A percentile compares a stretch with the other conserved stretches of the same genome.
phyloP scores from a whole-genome alignment of 2,329 filamentous ascomycete species.

The Fusarium subglutinans region DNA sequence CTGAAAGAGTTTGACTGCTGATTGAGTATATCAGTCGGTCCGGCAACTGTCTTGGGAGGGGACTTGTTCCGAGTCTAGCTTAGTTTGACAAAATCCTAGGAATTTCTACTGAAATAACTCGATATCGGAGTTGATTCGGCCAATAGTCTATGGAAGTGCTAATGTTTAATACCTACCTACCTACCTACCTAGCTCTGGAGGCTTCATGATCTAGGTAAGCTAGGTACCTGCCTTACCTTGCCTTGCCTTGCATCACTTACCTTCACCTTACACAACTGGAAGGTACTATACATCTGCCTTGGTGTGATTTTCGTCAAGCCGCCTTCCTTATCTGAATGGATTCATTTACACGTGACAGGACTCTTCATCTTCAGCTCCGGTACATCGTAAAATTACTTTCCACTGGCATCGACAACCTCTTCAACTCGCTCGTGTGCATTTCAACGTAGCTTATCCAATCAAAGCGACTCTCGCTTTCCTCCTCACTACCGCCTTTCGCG shows the following conservation, averaged over 20 bases:
- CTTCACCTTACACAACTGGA: conserved; percentile 6
- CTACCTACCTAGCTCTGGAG: neutral
- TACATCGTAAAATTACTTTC: neutral
- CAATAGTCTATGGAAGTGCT: neutral
- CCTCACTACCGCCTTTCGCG: conserved; percentile 32
- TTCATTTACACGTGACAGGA: neutral
- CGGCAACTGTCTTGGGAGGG: neutral
- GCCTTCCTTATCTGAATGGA: conserved; percentile 8
- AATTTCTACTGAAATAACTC: neutral
- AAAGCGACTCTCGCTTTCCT: conserved; percentile 2
- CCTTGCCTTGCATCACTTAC: neutral
- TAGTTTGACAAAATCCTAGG: neutral
- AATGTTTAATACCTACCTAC: neutral
- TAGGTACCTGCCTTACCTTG: neutral
- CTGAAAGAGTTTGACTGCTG: neutral
- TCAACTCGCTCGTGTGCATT: neutral
- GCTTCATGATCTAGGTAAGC: neutral
- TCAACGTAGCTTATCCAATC: conserved; percentile 20
- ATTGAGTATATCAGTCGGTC: neutral
- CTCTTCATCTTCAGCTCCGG: neutral
- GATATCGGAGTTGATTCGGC: conserved; percentile 2
- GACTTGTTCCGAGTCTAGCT: neutral
- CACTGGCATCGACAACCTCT: neutral
- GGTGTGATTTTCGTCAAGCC: neutral
- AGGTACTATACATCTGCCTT: neutral